Conservation (phyloP, 192 early-diverging fungal species). For the Physocladia obscura region DNA sequence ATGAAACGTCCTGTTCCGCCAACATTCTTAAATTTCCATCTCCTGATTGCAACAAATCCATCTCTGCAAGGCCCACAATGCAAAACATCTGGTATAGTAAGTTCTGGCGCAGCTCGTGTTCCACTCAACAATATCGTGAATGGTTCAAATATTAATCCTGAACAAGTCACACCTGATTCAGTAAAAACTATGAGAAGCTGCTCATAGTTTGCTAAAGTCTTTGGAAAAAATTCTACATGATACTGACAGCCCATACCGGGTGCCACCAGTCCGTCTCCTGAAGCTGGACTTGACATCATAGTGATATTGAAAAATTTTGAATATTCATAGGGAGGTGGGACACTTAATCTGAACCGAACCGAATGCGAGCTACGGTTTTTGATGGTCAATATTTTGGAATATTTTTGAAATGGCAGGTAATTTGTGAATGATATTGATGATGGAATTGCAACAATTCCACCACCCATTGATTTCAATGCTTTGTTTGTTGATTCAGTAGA, state of each 20-base stretch:
- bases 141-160: constrained; percentile 2
- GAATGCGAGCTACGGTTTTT: constrained; percentile 44
- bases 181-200: constrained; percentile 43
- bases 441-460: constrained; percentile 43
- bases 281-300: constrained; percentile 32
- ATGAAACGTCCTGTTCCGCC: constrained; percentile 50
- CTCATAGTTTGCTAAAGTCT: constrained; percentile 41
- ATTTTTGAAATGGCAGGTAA: constrained; percentile 48
- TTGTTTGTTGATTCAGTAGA: neutral
- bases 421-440: constrained; percentile 39
- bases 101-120: constrained; percentile 31
- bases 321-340: constrained; percentile 36
- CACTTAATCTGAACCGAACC: constrained; percentile 40
- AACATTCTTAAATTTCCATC: constrained; percentile 40
- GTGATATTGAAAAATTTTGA: constrained; percentile 38
- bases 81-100: constrained; percentile 44
- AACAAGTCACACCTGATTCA: constrained; percentile 15
- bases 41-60: constrained; percentile 32
- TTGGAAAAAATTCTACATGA: constrained; percentile 42
- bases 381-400: constrained; percentile 41
- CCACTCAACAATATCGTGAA: constrained; percentile 41
- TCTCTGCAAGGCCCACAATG: constrained; percentile 48
- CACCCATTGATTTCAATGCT: constrained; percentile 6
- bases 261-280: constrained; percentile 43
- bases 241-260: constrained; percentile 48